Evolutionary conservation across 225 moss, liverwort and hornwort genomes (phyloP).

Genomic region (Lunularia cruciata): DNA sequence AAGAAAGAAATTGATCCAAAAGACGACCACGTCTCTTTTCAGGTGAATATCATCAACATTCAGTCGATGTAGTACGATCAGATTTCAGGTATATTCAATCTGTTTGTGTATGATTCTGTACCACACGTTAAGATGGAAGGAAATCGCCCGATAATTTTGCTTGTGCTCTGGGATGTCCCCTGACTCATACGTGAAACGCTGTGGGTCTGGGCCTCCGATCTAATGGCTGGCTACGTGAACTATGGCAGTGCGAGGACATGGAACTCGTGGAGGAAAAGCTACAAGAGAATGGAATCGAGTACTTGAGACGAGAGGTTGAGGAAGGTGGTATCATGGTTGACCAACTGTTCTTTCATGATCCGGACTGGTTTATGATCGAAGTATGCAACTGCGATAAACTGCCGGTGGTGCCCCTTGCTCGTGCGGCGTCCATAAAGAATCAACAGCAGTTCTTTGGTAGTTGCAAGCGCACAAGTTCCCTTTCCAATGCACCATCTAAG

Average conservation of each 20-base stretch:
- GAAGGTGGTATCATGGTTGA: slow-evolving; percentile 53
- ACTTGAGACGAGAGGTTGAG: slow-evolving; percentile 35
- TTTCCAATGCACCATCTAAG: too few species aligned
- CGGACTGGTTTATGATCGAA: slow-evolving; percentile 72
- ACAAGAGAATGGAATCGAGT: slow-evolving; percentile 56
- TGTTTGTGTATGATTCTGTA: background rate
- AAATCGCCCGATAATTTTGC: background rate
- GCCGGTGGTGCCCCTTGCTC: slow-evolving; percentile 44
- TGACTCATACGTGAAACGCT: background rate
- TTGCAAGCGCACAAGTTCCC: slow-evolving; percentile 13
- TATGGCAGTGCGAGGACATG: slow-evolving; percentile 57
- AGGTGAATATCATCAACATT: slow-evolving; percentile 36
- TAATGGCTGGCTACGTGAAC: background rate
- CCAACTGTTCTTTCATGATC: slow-evolving; percentile 75
- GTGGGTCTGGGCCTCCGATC: background rate
- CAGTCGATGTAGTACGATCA: background rate
- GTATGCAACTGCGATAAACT: slow-evolving; percentile 62
- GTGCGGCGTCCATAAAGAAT: slow-evolving; percentile 15
- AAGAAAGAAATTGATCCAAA: slow-evolving; percentile 63
- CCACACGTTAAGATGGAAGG: background rate
- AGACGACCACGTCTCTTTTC: slow-evolving; percentile 87
- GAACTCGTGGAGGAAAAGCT: slow-evolving; percentile 48
- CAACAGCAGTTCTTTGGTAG: slow-evolving; percentile 10
- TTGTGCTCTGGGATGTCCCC: background rate
- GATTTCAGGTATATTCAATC: too few species aligned